Evolutionary conservation across 345 rosid genomes (phyloP), one percentile per base, ranked within the genome.

Genomic region (Eucalyptus urophylla): DNA sequence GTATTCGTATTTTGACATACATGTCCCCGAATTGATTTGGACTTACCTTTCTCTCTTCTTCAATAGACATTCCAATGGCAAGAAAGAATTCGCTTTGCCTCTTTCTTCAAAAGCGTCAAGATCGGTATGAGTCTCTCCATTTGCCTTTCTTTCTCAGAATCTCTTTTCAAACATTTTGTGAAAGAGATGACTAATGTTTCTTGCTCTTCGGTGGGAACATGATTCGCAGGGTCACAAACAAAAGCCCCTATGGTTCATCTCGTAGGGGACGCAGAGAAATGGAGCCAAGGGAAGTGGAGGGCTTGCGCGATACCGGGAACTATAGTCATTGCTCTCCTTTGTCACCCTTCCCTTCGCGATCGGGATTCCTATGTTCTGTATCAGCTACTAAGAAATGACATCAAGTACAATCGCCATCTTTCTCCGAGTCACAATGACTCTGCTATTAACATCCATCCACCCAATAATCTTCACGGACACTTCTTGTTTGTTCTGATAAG

Each of bases 71-170:
- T 33, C 93, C 93, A 16, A 90, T 94, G 19, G 93, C 94, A 49
- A 90, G 93, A 86, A 94, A 88, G 89, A 69, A 87, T 22, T 94
- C 95, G 5, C 93, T 94, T 67, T 93, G 89, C 14, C 89, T 91
- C 88, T 94, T 92, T 86, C 88, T 94, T 49, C 90, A 90, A 86
- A 93, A 93, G 87, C 93, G 95, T 19, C 93, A 90, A 10, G 87
- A 86, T 37, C 91, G 93, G 94, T 90, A 89, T 10, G 33, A 29
- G 22, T 31, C 8, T 21, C 21, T 24, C 11, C 43, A 37, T 50
- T 49, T 24, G 49, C 43, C 47, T 21, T 31, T 49, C 33, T 88
- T 80, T 47, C 49, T 33, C 45, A 40, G 16, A 44, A 50, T 27
- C 43, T 17, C 60, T 17, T 2, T 14, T 56, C n/a, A 5, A 9